These are phyloP conservation scores for Imleria badia DNA, from an alignment of 768 basidiomycete species.

Conservation along the genomic window DNA sequence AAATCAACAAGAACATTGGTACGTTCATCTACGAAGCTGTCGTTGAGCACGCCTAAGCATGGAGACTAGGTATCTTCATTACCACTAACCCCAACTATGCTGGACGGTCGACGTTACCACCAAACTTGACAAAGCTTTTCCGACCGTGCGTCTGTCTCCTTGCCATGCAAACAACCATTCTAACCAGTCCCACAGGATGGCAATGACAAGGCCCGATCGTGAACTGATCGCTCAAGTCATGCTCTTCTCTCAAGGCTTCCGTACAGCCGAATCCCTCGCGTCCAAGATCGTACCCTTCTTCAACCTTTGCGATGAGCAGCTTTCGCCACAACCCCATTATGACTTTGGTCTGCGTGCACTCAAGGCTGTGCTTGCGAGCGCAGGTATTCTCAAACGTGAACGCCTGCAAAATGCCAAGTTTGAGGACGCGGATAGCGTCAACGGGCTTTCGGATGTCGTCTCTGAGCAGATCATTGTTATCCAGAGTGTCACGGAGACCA, in stretches of 20 bases:
- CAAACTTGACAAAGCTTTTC: slow-evolving; percentile 90
- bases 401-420: slow-evolving; percentile 54
- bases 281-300: slow-evolving; percentile 99
- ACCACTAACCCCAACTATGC: slow-evolving; percentile 99
- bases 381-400: slow-evolving; percentile 96
- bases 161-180: background rate
- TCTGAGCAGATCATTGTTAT: slow-evolving; percentile 97
- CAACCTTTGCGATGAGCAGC: slow-evolving; percentile 96
- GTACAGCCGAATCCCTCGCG: slow-evolving; percentile 95
- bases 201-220: slow-evolving; percentile 97
- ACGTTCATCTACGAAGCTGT: slow-evolving; percentile 5
- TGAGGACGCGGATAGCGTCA: slow-evolving; percentile 43
- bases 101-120: slow-evolving; percentile 88
- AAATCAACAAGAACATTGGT: slow-evolving; percentile 94
- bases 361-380: slow-evolving; percentile 94
- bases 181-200: slow-evolving; percentile 63
- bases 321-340: slow-evolving; percentile 97
- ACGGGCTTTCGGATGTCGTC: slow-evolving; percentile 63
- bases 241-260: slow-evolving; percentile 99
- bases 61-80: slow-evolving; percentile 82
- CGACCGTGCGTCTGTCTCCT: slow-evolving; percentile 63
- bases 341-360: slow-evolving; percentile 98
- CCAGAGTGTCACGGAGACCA: slow-evolving; percentile 97
- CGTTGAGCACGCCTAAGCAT: slow-evolving; percentile 4
- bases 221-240: slow-evolving; percentile 99